Conservation (phyloP, 1,284 basidiomycete species). For the Ceratobasidium sp. region DNA sequence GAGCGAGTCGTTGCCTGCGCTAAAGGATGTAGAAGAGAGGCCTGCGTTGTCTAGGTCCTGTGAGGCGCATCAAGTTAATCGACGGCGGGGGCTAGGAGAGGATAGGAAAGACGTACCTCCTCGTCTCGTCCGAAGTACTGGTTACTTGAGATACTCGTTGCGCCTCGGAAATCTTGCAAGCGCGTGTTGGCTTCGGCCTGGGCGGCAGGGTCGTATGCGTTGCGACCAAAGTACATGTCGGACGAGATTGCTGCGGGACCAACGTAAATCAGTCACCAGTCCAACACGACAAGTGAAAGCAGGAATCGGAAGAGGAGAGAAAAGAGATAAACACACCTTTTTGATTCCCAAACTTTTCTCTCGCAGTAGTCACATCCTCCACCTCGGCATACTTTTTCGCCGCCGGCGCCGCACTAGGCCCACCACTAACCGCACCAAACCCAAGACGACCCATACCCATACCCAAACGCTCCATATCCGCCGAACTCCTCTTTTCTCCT, state of each 20-base stretch:
- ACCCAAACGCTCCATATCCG: conserved; percentile 73
- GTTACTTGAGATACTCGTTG: conserved; percentile 94
- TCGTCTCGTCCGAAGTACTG: conserved; percentile 96
- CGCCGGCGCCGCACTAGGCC: conserved; percentile 57
- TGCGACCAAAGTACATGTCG: conserved; percentile 97
- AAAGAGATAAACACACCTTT: conserved; percentile 65
- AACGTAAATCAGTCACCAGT: not conserved
- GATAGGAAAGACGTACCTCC: conserved; percentile 65
- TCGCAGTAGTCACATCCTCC: conserved; percentile 82
- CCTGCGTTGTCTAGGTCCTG: conserved; percentile 59
- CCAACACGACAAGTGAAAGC: not conserved
- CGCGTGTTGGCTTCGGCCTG: conserved; percentile 84
- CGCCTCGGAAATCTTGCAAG: conserved; percentile 88
- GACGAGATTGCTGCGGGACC: conserved; percentile 80
- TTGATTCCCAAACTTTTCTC: conserved; percentile 91
- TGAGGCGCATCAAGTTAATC: not conserved
- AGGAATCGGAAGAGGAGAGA: not conserved
- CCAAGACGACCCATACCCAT: conserved; percentile 89
- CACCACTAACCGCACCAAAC: conserved; percentile 82
- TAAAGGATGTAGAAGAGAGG: conserved; percentile 49
- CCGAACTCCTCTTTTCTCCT: conserved; percentile 59
- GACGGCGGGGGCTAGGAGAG: not conserved
- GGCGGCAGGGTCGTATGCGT: conserved; percentile 83
- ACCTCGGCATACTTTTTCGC: conserved; percentile 56
- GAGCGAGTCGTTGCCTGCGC: conserved; percentile 71